phyloP scores from a whole-genome alignment of 768 basidiomycete species.

The Austroboletus eburneus region DNA sequence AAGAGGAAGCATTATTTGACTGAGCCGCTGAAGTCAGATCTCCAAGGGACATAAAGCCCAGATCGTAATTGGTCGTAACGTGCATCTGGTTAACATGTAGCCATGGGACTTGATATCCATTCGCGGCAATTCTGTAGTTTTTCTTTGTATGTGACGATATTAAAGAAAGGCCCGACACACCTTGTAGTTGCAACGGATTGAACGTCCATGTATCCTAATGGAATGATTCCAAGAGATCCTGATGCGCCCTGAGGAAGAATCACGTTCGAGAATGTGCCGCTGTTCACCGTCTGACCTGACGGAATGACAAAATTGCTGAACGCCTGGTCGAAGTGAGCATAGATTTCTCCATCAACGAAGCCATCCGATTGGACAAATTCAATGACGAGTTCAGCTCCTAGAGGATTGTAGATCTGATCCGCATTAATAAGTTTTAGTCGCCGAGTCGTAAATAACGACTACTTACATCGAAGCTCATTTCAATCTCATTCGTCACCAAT shows the following conservation, averaged over 20 bases:
- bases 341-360: conserved; percentile 47
- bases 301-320: conserved; percentile 57
- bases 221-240: conserved; percentile 53
- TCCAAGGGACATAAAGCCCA: conserved; percentile 10
- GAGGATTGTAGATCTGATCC: conserved; percentile 50
- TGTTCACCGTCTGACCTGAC: conserved; percentile 55
- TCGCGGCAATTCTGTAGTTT: conserved; percentile 38
- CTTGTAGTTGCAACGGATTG: conserved; percentile 41
- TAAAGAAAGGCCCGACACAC: conserved; percentile 19
- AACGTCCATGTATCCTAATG: conserved; percentile 51
- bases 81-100: conserved; percentile 50
- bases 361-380: conserved; percentile 55
- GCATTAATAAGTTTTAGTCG: conserved; percentile 2
- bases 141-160: background rate
- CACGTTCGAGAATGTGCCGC: conserved; percentile 55
- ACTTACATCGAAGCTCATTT: conserved; percentile 55
- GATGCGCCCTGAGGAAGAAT: conserved; percentile 56
- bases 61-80: conserved; percentile 49
- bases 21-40: conserved; percentile 19
- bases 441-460: background rate
- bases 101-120: conserved; percentile 65
- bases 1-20: conserved; percentile 6
- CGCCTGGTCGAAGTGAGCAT: conserved; percentile 53
- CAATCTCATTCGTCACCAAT: conserved; percentile 46
- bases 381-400: conserved; percentile 54